These are phyloP conservation scores for Ustilago esculenta DNA, from an alignment of 1,284 basidiomycete species.

Conservation along the genomic window DNA sequence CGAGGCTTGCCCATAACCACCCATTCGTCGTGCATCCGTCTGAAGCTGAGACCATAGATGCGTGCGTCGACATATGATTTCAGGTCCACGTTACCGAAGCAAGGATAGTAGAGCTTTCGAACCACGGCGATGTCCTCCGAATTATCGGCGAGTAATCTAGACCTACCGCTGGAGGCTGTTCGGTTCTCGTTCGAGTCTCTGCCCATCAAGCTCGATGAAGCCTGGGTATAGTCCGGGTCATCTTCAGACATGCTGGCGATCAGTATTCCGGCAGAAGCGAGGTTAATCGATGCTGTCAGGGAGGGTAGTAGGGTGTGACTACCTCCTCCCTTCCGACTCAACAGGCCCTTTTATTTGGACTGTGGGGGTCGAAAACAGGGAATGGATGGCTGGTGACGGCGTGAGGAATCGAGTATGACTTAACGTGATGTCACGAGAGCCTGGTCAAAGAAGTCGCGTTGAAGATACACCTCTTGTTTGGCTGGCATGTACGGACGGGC, in stretches of 20 bases:
- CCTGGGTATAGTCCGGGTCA: not conserved
- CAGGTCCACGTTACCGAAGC: conserved; percentile 27
- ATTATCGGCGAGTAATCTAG: not conserved
- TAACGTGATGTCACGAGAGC: too few species aligned
- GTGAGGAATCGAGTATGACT: too few species aligned
- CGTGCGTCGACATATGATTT: conserved; percentile 28
- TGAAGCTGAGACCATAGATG: conserved; percentile 34
- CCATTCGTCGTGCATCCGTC: conserved; percentile 41
- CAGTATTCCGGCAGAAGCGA: too few species aligned
- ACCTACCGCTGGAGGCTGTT: not conserved
- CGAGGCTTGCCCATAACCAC: conserved; percentile 22
- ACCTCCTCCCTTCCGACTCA: too few species aligned
- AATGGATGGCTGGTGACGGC: too few species aligned
- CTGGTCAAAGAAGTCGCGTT: not conserved
- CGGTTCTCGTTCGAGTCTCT: not conserved
- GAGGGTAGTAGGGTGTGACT: conserved; percentile 6
- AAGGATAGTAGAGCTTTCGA: conserved; percentile 24
- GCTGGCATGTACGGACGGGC: not conserved
- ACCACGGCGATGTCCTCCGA: not conserved
- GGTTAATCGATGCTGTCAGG: not conserved
- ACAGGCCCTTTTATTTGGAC: too few species aligned
- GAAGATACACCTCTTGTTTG: not conserved
- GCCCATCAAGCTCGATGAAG: not conserved
- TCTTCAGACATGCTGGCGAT: conserved; percentile 11
- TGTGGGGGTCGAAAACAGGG: too few species aligned